A percentile compares a stretch with the other conserved stretches of the same genome.
Evolutionary conservation across 2,329 filamentous ascomycete genomes (phyloP).

Genomic region (Colletotrichum caudatum): DNA sequence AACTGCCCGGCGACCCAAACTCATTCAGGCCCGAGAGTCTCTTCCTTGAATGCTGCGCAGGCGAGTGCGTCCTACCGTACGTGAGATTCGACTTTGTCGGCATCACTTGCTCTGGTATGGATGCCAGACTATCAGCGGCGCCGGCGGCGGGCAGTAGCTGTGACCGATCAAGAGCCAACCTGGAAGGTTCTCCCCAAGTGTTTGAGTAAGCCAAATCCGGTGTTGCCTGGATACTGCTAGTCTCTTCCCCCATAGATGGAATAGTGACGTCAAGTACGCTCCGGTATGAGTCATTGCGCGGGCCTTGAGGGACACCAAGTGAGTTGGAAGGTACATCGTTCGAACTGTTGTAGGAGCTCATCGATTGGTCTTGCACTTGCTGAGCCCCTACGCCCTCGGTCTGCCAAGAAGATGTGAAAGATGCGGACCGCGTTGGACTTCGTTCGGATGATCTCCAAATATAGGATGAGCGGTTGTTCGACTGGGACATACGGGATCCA

Average conservation of each 20-base stretch:
- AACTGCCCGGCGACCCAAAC: slow-evolving; percentile 15
- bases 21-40: slow-evolving; percentile 18
- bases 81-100: slow-evolving; percentile 36
- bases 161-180: slow-evolving; percentile 20
- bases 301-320: slow-evolving; percentile 40
- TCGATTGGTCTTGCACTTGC: slow-evolving; percentile 30
- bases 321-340: slow-evolving; percentile 38
- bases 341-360: slow-evolving; percentile 44
- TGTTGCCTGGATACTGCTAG: slow-evolving; percentile 44
- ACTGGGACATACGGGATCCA: slow-evolving; percentile 36
- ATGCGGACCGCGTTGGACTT: slow-evolving; percentile 19
- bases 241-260: slow-evolving; percentile 42
- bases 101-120: slow-evolving; percentile 37
- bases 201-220: slow-evolving; percentile 44
- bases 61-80: slow-evolving; percentile 35
- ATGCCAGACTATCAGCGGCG: slow-evolving; percentile 37
- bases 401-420: slow-evolving; percentile 34
- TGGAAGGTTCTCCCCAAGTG: slow-evolving; percentile 37
- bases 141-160: slow-evolving; percentile 15
- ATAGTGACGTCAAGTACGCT: slow-evolving; percentile 48
- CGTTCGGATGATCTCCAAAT: slow-evolving; percentile 35
- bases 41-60: slow-evolving; percentile 17
- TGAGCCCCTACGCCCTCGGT: slow-evolving; percentile 25
- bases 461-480: slow-evolving; percentile 31
- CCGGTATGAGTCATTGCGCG: slow-evolving; percentile 46